These are phyloP conservation scores for sweet orange (Citrus sinensis) DNA, from an alignment of 345 rosid genomes.

Conservation along the genomic window DNA sequence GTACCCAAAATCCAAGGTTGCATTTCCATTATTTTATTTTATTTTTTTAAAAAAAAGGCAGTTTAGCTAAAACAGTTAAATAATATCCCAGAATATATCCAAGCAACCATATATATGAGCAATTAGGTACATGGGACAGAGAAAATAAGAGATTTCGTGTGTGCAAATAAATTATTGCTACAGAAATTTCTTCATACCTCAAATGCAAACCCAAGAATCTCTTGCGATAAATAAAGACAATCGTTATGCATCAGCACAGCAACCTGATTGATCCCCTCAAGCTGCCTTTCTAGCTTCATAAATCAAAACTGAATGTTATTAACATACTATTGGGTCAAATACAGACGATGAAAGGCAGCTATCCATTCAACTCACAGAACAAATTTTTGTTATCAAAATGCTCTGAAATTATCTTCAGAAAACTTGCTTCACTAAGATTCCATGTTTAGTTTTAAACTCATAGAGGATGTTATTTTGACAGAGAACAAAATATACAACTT, in stretches of 20 bases:
- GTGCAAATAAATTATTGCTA: background rate
- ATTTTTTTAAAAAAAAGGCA: background rate
- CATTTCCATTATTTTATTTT: background rate
- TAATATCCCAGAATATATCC: background rate
- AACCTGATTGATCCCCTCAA: slow-evolving; percentile 81
- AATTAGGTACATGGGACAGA: background rate
- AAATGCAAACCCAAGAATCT: slow-evolving; percentile 87
- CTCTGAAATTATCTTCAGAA: background rate
- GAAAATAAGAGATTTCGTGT: background rate
- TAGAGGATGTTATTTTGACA: background rate
- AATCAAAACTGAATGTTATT: slow-evolving; percentile 32
- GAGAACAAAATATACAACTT: background rate
- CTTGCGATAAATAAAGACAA: slow-evolving; percentile 81
- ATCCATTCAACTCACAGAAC: background rate
- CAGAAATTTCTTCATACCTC: slow-evolving; percentile 50
- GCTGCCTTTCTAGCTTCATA: slow-evolving; percentile 94
- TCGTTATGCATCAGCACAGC: slow-evolving; percentile 94
- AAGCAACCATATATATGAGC: background rate
- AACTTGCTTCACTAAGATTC: background rate
- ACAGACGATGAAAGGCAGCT: background rate
- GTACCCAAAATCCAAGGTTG: background rate
- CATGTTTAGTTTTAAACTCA: background rate
- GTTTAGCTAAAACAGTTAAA: slow-evolving; percentile 2
- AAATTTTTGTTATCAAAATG: background rate
- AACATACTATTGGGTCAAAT: slow-evolving; percentile 7